Base-by-base conservation (phyloP, 2,329 filamentous ascomycete species). In the Alternaria solani region DNA sequence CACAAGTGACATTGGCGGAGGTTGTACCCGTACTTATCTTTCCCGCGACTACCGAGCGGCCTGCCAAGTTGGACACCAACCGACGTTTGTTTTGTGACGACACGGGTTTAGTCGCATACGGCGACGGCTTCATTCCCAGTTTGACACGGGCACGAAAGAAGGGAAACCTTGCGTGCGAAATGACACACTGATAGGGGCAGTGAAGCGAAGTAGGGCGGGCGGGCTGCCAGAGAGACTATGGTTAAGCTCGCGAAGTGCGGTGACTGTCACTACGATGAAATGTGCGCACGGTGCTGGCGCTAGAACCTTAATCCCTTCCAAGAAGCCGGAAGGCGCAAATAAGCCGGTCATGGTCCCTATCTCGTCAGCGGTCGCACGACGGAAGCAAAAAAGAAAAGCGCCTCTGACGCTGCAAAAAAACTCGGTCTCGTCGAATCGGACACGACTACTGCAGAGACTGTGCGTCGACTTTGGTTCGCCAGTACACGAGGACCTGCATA, bases 21-120 rank as follows among this genome's bases (percentile, higher is more conserved):
- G 60, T 64, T 65, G 64, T 63, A 62, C 66, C 64, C 60, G 60
- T 62, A 61, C 60, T 54, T 54, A 56, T 47, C 58, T 64, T 65
- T 70, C 65, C 69, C 69, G 69, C 69, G 68, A 62, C 65, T 70
- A 70, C 69, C 68, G 68, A 67, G 53, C 57, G 55, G 55, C 56
- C 61, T 59, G 51, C 59, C 57, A 52, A 57, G 36, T 54, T 59
- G 32, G 56, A 62, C 18, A 32, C 49, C 44, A 25, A 38, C 49
- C 44, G 51, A 32, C 26, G 51, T 55, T 55, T 47, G 41, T 49
- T 55, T 51, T 59, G 42, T 48, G 36, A 44, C 38, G 23, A 25
- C 28, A 38, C 42, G 26, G 48, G 20, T 18, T 25, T 26, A 52
- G n/a, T 20, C 18, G 18, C 25, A 34, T 41, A 25, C 53, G 32